Percentiles rank a stretch among this genome's conserved stretches.
These are phyloP conservation scores for Talaromyces piceae DNA, from an alignment of 2,329 filamentous ascomycete genomes.

Conservation along the genomic window DNA sequence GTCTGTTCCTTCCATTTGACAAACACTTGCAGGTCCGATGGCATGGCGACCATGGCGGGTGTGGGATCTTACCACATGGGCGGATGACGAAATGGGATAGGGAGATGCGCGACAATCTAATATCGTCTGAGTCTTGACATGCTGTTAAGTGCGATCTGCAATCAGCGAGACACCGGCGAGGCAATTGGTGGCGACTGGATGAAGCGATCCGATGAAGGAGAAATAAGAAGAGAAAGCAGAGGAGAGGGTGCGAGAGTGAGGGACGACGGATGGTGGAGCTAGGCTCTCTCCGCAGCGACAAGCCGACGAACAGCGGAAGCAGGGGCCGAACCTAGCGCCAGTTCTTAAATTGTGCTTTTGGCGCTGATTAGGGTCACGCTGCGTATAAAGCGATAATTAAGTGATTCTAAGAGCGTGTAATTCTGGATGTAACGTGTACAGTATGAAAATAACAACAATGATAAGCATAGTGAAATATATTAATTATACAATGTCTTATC, in stretches of 20 bases:
- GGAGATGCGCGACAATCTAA: slow-evolving; percentile 10
- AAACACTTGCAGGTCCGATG: slow-evolving; percentile 83
- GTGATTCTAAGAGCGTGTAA: too few relatives aligned
- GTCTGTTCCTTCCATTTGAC: slow-evolving; percentile 91
- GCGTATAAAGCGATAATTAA: too few relatives aligned
- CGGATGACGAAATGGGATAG: slow-evolving; percentile 15
- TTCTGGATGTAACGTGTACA: background rate
- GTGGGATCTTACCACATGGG: slow-evolving; percentile 24
- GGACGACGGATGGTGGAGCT: background rate
- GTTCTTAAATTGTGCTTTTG: background rate
- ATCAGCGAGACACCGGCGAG: background rate
- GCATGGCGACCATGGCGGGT: slow-evolving; percentile 31
- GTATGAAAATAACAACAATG: background rate
- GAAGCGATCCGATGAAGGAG: background rate
- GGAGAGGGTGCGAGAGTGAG: background rate
- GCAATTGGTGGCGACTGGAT: slow-evolving; percentile 3
- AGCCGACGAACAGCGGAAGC: background rate
- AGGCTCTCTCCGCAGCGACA: background rate
- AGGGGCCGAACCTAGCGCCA: background rate
- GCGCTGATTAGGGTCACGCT: too few relatives aligned
- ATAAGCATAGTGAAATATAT: background rate
- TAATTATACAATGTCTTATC: background rate
- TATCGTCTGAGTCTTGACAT: slow-evolving; percentile 19
- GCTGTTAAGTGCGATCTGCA: slow-evolving; percentile 17
- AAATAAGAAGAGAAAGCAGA: background rate